Evolutionary conservation across 2,329 filamentous ascomycete genomes (phyloP), one percentile per base, ranked within the genome.

Genomic region (Talaromyces sp.): DNA sequence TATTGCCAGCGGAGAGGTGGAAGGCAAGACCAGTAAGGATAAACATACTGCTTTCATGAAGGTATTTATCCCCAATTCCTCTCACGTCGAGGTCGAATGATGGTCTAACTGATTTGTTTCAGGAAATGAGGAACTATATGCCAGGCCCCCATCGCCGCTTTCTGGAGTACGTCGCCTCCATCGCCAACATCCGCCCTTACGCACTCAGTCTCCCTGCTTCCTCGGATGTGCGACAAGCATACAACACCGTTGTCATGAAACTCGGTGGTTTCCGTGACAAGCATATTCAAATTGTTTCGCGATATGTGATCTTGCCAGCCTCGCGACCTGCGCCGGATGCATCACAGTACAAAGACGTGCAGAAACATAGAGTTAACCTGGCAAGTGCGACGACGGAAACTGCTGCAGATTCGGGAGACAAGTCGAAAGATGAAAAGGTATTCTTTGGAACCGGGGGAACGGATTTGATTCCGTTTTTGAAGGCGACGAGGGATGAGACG

Each of bases 61-160:
- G 63, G 69, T 64, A 58, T 8, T n/a, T 18, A 1, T 28, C 18
- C 5, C 35, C 35, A 35, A 35, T 35, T 33, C 33, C 9, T 16
- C 35, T n/a, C 14, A 33, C 35, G 8, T 18, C n/a, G 7, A 50
- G 5, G 35, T 28, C 9, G 18, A 64, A 55, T 12, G 21, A 37
- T 6, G 16, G 5, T 54, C 23, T 56, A 2, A 37, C 35, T 3
- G 3, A 37, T 31, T 3, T 54, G 9, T 16, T 2, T 70, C n/a
- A 80, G 68, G 80, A 83, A 68, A 83, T 84, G 81, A 76, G 82
- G 8, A 73, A 76, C 11, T 84, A 84, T 65, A 84, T 84, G 82
- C 82, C 82, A 2, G 79, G 80, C 0, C 76, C 79, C 3, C 82
- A 84, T 64, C 76, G 79, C 18, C 72, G 77, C n/a, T 84, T 84